Evolutionary conservation across 1,284 basidiomycete genomes (phyloP), one percentile per base, ranked within the genome.

Genomic region (Singerocomus inundabilis): DNA sequence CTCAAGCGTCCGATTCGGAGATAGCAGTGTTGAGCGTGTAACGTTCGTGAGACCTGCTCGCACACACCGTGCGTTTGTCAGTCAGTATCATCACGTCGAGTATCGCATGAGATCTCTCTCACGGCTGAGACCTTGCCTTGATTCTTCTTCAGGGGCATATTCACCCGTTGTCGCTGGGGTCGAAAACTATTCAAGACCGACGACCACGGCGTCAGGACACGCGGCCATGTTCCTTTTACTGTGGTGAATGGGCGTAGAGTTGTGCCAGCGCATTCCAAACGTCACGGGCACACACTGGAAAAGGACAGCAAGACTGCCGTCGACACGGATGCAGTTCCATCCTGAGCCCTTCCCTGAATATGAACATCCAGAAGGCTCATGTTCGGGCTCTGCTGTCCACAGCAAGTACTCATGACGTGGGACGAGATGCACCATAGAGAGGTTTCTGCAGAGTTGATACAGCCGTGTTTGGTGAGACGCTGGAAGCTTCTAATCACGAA

Each of bases 281-380:
- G n/a, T n/a, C n/a, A n/a, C n/a, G n/a, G n/a, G n/a, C n/a, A n/a
- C n/a, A 67, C 54, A 13, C 64, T 67, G 51, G 69, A 67, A 16
- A 21, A 69, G 51, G 12, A 60, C 54, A 28, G 62, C 58, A 28
- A 69, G 68, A 8, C 48, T 52, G 1, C 66, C 67, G n/a, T 55
- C 54, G 21, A 21, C 21, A 21, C 4, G 21, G 21, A 21, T 21
- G 21, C 21, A 21, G 65, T 6, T 66, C 62, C 7, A 69, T 68
- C 18, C 46, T 51, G 33, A 63, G 54, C 13, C 58, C 59, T 24
- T 53, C 42, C 7, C 35, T 21, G 35, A 25, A 53, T 46, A 30
- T 69, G 61, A 11, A 47, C 40, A 1, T 53, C 46, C 11, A 59
- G 62, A n/a, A 67, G 52, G 15, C 32, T 51, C 26, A 48, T 51